Base-by-base conservation (phyloP, 352 stramenopile genomes). In the Nothophytophthora sp. region DNA sequence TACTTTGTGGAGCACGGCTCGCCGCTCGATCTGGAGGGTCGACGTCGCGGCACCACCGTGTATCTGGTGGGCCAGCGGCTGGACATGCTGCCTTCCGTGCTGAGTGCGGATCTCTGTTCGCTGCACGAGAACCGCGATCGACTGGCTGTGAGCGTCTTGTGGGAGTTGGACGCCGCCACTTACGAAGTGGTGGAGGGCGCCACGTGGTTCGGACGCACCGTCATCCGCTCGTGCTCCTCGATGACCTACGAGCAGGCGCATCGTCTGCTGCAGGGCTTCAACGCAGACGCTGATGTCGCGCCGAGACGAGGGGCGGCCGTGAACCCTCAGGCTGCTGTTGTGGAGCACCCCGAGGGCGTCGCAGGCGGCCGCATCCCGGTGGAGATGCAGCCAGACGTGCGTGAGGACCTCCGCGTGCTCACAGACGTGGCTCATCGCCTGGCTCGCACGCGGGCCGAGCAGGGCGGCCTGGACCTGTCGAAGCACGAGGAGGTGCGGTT, bases 1-100 rank as follows among this genome's bases (percentile, higher is more conserved):
- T 96, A 99, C 70, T 99, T 99, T 61, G 97, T 99, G 4, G 59
- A 91, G 30, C 83, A 97, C 42, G 96, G 86, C n/a, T 98, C 86
- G 19, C 81, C 96, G 1, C 87, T 99, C 18, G 98, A 99, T 69
- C 70, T 96, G 19, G 97, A 99, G 74, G 91, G 85, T 2, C 78
- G 80, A 16, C 74, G 60, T 27, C 82, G 85, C n/a, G 79, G 67
- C 1, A 99, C 97, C 20, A 99, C 95, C 1, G 98, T 98, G 1
- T 99, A 99, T 70, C 83, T 99, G 19, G 97, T 99, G 5, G 97
- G 98, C 23, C 85, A 91, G 62, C 78, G 82, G 0, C 70, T 96
- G 29, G 92, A 98, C 58, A 98, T 98, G 93, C 67, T 98, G 34
- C 93, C 93, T 3, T 76, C 80, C 1, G 71, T 98, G 16, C 70